Percentiles rank a stretch among this genome's conserved stretches.
Evolutionary conservation across 371 early-diverging fungal species (phyloP).

Genomic region (Furculomyces boomerangus): DNA sequence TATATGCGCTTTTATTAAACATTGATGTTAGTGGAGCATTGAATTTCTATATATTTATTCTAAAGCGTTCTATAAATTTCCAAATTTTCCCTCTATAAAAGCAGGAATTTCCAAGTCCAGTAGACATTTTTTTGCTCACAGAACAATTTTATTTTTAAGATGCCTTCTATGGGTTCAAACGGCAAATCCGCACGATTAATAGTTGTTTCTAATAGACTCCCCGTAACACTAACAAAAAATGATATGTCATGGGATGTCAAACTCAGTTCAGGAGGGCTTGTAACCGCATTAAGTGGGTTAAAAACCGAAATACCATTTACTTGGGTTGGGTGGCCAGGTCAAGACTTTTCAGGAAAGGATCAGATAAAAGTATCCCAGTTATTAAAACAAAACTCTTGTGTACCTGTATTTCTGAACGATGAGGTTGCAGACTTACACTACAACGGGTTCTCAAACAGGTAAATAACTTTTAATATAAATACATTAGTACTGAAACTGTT

Average conservation of each 20-base stretch:
- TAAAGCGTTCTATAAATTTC: no score
- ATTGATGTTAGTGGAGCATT: no score
- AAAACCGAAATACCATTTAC: conserved; percentile 90
- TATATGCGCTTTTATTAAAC: no score
- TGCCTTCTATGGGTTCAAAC: no score
- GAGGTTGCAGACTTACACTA: conserved; percentile 95
- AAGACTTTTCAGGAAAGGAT: conserved; percentile 73
- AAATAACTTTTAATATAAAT: conserved; percentile 4
- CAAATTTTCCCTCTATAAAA: no score
- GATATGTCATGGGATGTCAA: conserved; percentile 41
- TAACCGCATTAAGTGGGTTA: conserved; percentile 88
- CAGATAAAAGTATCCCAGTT: conserved; percentile 48
- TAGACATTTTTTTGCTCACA: no score
- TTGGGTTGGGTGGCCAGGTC: conserved; percentile 98
- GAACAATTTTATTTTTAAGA: no score
- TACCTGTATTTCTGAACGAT: conserved; percentile 93
- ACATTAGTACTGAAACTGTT: background rate
- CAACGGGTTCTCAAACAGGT: conserved; percentile 98
- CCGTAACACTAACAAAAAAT: conserved; percentile 83
- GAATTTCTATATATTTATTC: no score
- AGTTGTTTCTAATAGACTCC: conserved; percentile 99
- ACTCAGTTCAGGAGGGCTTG: conserved; percentile 94
- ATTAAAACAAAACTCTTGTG: conserved; percentile 65
- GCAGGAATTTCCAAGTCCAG: no score
- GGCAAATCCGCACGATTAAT: no score